These are phyloP conservation scores for Biancaea sappan DNA, from an alignment of 306 rosid genomes.

Conservation along the genomic window DNA sequence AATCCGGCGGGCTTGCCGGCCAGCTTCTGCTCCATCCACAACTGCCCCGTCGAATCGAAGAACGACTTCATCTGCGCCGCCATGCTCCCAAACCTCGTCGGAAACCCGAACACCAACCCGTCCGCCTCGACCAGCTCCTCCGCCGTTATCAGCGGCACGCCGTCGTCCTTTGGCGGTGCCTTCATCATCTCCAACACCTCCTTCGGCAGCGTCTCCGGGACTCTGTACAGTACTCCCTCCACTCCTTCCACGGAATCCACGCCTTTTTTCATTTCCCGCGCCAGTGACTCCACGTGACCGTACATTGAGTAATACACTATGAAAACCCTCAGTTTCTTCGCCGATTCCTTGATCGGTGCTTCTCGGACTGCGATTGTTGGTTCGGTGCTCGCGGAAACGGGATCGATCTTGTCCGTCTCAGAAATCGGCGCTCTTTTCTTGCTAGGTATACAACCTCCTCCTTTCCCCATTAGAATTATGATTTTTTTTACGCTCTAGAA, in stretches of 20 bases:
- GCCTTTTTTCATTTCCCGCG: neutral
- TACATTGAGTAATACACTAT: slow-evolving; percentile 23
- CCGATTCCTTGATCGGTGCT: neutral
- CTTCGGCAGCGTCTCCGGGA: slow-evolving; percentile 15
- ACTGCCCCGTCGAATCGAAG: slow-evolving; percentile 47
- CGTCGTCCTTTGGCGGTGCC: slow-evolving; percentile 42
- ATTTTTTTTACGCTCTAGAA: no score
- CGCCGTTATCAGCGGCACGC: slow-evolving; percentile 45
- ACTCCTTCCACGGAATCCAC: slow-evolving; percentile 10
- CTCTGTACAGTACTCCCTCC: slow-evolving; percentile 1
- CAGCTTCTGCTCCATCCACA: slow-evolving; percentile 58
- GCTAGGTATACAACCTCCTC: slow-evolving; percentile 20
- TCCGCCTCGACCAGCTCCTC: slow-evolving; percentile 54
- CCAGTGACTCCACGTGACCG: slow-evolving; percentile 16
- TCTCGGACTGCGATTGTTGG: neutral
- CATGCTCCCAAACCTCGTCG: slow-evolving; percentile 61
- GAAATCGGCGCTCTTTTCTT: neutral
- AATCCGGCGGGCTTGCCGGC: slow-evolving; percentile 63
- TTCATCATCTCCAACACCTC: slow-evolving; percentile 41
- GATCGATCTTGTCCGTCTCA: neutral
- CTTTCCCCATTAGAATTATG: neutral
- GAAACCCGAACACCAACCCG: slow-evolving; percentile 60
- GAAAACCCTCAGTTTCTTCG: slow-evolving; percentile 1
- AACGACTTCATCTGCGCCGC: slow-evolving; percentile 66
- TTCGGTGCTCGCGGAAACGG: neutral